A percentile compares a stretch with the other conserved stretches of the same genome.
Evolutionary conservation across 148 eudicot genomes (phyloP).

Genomic region (Rhododendron vialii): DNA sequence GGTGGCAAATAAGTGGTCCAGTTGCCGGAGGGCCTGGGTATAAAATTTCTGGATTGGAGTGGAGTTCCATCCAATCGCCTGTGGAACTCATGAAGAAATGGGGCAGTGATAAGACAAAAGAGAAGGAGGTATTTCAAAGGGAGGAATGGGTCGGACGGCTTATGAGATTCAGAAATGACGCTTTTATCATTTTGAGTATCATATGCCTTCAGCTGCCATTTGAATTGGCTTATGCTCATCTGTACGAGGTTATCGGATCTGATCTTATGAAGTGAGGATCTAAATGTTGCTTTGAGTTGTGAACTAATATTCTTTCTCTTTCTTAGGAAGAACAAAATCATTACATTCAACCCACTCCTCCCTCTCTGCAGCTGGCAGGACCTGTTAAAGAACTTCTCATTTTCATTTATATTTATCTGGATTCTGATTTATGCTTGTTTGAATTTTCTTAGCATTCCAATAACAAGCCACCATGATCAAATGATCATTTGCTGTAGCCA

Average conservation of each 20-base stretch:
- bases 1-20: conserved; percentile 70
- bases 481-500: background rate
- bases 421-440: background rate
- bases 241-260: conserved; percentile 60
- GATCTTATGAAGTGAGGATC: conserved; percentile 62
- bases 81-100: conserved; percentile 42
- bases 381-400: background rate
- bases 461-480: background rate
- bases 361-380: background rate
- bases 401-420: background rate
- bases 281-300: background rate
- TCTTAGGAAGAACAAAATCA: background rate
- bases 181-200: conserved; percentile 63
- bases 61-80: conserved; percentile 47
- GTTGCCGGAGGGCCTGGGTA: conserved; percentile 57
- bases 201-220: conserved; percentile 93
- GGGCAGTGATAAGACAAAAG: conserved; percentile 44
- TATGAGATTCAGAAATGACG: conserved; percentile 81
- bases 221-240: conserved; percentile 94
- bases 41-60: conserved; percentile 46
- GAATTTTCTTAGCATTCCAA: background rate
- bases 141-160: conserved; percentile 80
- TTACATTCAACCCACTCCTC: background rate
- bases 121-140: conserved; percentile 66
- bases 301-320: background rate